These are phyloP conservation scores for Podospora didyma DNA, from an alignment of 495 filamentous ascomycete genomes.

Conservation along the genomic window DNA sequence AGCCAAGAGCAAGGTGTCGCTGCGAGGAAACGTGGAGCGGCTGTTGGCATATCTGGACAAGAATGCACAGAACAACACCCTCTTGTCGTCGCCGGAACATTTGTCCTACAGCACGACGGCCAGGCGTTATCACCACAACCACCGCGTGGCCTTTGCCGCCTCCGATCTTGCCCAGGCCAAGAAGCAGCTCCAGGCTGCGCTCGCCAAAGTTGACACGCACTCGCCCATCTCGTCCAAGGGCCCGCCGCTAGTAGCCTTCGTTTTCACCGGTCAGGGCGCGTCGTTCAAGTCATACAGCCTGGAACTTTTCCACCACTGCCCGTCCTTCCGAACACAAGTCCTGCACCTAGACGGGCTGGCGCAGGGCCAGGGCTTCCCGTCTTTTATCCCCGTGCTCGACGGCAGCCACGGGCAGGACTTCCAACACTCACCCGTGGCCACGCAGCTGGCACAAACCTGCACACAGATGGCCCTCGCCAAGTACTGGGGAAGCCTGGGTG, in stretches of 20 bases:
- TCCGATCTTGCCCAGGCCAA: constrained; percentile 13
- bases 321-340: constrained; percentile 54
- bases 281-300: constrained; percentile 11
- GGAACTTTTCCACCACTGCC: constrained; percentile 51
- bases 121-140: constrained; percentile 63
- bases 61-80: constrained; percentile 21
- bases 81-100: constrained; percentile 26
- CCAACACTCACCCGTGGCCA: constrained; percentile 54
- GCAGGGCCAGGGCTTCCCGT: constrained; percentile 53
- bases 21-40: constrained; percentile 29
- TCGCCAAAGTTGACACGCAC: constrained; percentile 3
- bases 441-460: constrained; percentile 62
- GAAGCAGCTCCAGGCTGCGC: constrained; percentile 3
- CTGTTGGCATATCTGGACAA: constrained; percentile 39
- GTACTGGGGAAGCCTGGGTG: constrained; percentile 63
- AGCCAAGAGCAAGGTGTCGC: constrained; percentile 38
- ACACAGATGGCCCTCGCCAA: constrained; percentile 69
- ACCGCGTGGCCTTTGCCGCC: constrained; percentile 38
- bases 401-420: constrained; percentile 43
- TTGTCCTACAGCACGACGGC: constrained; percentile 73
- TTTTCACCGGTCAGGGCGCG: constrained; percentile 55
- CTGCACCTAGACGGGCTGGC: constrained; percentile 57
- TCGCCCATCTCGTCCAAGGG: constrained; percentile 2
- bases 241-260: constrained; percentile 43
- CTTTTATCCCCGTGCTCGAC: constrained; percentile 51